Base-by-base conservation (phyloP, 257 asterid species). In the Prunella vulgaris region DNA sequence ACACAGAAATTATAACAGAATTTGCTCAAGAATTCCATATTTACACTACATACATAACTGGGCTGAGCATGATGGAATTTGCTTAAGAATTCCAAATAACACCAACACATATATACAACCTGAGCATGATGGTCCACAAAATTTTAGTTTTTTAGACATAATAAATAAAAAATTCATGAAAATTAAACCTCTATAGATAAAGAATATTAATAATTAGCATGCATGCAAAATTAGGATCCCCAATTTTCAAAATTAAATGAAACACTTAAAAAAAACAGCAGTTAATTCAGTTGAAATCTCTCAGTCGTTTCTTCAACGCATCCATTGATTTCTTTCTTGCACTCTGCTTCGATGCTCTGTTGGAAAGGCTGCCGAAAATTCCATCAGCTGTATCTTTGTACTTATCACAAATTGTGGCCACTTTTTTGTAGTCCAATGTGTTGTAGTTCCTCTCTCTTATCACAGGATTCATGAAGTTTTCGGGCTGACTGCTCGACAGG, bases 391-490 rank as follows among this genome's bases (percentile, higher is more conserved):
- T 75, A 74, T 92, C 96, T 78, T 87, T 92, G 60, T 73, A 92
- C 82, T 92, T 92, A 64, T 92, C 96, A 64, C 98, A 92, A 74
- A 92, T 86, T 17, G 78, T 82, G 5, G 93, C 92, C 70, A 92
- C 98, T 80, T 80, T 92, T 74, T 89, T 92, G 64, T 92, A 76
- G 60, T 89, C 98, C 82, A 92, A 77, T 48, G 86, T 78, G 68
- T 84, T 76, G 77, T 89, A 92, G 64, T 85, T 89, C 85, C 70
- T 89, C 80, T 86, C 84, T 76, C 98, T 75, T 67, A 92, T 92
- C 70, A 90, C 98, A n/a, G 98, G 97, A 81, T 92, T 90, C 98
- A 92, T 88, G 12, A 88, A 92, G 79, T 84, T 90, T 64, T 92
- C 98, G 0, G 98, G 97, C 79, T 88, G 97, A 63, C 96, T 90